These are phyloP conservation scores for Setomelanomma holmii DNA, from an alignment of 2,329 filamentous ascomycete genomes.

Conservation along the genomic window DNA sequence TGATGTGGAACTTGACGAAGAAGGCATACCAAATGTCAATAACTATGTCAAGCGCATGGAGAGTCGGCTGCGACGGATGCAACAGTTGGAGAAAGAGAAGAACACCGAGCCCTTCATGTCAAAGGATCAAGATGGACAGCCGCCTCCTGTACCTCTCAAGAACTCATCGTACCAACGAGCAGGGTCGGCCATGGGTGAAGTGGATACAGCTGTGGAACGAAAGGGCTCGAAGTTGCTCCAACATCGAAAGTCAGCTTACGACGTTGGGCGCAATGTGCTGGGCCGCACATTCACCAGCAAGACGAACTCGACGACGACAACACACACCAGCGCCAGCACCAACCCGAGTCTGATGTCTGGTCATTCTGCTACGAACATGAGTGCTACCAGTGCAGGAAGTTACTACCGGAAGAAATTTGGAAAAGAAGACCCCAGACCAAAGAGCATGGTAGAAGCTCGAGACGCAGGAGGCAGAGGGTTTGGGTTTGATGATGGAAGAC, in stretches of 20 bases:
- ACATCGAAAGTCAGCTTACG: constrained; percentile 78
- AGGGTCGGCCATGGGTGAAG: constrained; percentile 45
- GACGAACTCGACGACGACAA: constrained; percentile 75
- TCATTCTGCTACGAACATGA: constrained; percentile 86
- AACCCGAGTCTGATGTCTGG: constrained; percentile 93
- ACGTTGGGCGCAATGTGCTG: constrained; percentile 73
- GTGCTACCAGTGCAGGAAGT: constrained; percentile 93
- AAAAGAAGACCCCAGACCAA: constrained; percentile 57
- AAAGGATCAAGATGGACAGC: constrained; percentile 49
- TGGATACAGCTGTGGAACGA: constrained; percentile 34
- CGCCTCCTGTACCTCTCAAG: constrained; percentile 69
- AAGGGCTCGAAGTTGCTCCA: constrained; percentile 52
- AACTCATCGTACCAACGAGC: constrained; percentile 53
- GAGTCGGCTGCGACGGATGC: constrained; percentile 75
- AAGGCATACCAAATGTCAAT: constrained; percentile 73
- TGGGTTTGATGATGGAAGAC: constrained; percentile 51
- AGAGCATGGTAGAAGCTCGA: constrained; percentile 69
- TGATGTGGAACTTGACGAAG: constrained; percentile 64
- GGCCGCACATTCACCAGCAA: constrained; percentile 87
- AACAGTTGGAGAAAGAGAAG: constrained; percentile 54
- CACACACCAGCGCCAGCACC: constrained; percentile 72
- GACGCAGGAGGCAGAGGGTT: constrained; percentile 42
- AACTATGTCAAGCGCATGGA: constrained; percentile 96
- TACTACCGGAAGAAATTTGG: constrained; percentile 76
- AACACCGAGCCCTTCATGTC: constrained; percentile 61